Evolutionary conservation across 345 rosid species (phyloP).

Genomic region (Lepidium africanum): DNA sequence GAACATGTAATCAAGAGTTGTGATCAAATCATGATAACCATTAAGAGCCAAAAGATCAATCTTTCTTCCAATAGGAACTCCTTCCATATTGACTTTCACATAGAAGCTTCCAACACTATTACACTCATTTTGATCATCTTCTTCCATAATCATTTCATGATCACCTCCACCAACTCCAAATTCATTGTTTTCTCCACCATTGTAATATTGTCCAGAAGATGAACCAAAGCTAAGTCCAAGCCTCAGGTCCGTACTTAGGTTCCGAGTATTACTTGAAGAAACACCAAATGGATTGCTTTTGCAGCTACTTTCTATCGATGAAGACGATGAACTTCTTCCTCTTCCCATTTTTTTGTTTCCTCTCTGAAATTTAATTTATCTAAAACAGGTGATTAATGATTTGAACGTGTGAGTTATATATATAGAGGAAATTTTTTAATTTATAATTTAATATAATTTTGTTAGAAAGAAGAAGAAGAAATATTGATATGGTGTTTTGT

Average conservation of each 20-base stretch:
- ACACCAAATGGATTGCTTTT: constrained; percentile 31
- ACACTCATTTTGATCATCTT: constrained; percentile 50
- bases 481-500: constrained; percentile 11
- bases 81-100: constrained; percentile 97
- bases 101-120: constrained; percentile 67
- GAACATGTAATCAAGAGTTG: constrained; percentile 84
- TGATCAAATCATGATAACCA: constrained; percentile 65
- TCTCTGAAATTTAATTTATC: constrained; percentile 1
- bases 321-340: constrained; percentile 52
- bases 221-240: constrained; percentile 64
- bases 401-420: constrained; percentile 31
- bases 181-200: constrained; percentile 18
- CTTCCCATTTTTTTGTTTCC: constrained; percentile 45
- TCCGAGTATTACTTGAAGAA: constrained; percentile 23
- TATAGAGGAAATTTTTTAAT: constrained; percentile 3
- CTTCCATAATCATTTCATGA: constrained; percentile 31
- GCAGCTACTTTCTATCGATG: constrained; percentile 54
- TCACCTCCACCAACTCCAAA: constrained; percentile 9
- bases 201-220: constrained; percentile 25
- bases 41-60: constrained; percentile 64
- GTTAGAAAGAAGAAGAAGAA: constrained; percentile 3
- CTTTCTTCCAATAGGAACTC: constrained; percentile 90
- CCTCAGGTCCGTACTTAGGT: constrained; percentile 66
- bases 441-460: background rate
- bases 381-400: constrained; percentile 24